Evolutionary conservation across 345 rosid genomes (phyloP), one percentile per base, ranked within the genome.

Genomic region (Draba incana): DNA sequence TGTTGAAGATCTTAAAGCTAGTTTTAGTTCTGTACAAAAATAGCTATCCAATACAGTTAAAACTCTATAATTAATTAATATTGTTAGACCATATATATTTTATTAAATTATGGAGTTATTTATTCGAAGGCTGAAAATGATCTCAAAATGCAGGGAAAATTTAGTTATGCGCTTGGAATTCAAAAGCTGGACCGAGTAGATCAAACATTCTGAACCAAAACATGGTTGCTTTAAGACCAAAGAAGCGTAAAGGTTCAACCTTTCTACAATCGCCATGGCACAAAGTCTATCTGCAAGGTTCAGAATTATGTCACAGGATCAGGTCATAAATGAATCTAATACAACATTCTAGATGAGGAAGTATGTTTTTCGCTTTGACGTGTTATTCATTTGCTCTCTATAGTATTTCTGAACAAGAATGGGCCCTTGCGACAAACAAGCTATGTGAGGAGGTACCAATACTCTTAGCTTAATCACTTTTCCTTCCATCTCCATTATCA

Each of bases 351-450:
- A n/a, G 45, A 46, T 23, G 6, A 8, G 15, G 20, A 13, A 20
- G 16, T 20, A 9, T 30, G 2, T 20, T 45, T 44, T 56, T 24
- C 0, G 2, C 56, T 37, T n/a, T 42, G 48, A 71, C 2, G 10
- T 55, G 46, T 37, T 14, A 44, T 37, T 44, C 25, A n/a, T 63
- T 56, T 60, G 10, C 10, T 46, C 16, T 54, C 37, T 35, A 15
- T 48, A 80, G 81, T 45, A 64, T 15, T 41, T 47, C 57, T 20
- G 74, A 67, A 62, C 41, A 62, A 75, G 65, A 39, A 10, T 75
- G 74, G 74, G 24, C 39, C 35, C 39, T 35, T 25, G 64, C 35
- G 10, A 62, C 65, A 37, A 62, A 68, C 25, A 55, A 46, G 0
- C 15, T 75, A 25, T 16, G 50, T 45, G 74, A 75, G 23, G 44